These are phyloP conservation scores for Scolecobasidium constrictum DNA, from an alignment of 2,329 filamentous ascomycete species.

Conservation along the genomic window DNA sequence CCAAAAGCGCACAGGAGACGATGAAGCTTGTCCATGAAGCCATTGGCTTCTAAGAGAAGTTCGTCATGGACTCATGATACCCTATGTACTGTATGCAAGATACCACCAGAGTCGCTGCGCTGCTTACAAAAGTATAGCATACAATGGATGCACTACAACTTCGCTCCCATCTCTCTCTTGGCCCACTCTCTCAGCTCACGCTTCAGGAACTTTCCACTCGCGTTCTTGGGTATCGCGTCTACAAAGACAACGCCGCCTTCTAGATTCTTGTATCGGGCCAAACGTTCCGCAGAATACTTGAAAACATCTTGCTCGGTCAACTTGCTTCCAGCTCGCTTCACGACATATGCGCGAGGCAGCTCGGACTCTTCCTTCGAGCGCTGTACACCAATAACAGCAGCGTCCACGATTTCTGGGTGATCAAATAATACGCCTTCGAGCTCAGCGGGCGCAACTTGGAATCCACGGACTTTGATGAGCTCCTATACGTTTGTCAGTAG, in stretches of 20 bases:
- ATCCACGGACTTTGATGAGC: constrained; percentile 22
- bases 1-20: constrained; percentile 44
- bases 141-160: too few relatives aligned
- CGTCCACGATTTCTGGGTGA: constrained; percentile 19
- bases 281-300: constrained; percentile 53
- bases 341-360: constrained; percentile 21
- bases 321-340: not conserved
- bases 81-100: too few relatives aligned
- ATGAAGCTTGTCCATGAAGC: constrained; percentile 34
- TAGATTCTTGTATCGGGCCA: constrained; percentile 59
- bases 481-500: constrained; percentile 20
- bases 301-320: constrained; percentile 22
- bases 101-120: not conserved
- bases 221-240: constrained; percentile 59
- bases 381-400: constrained; percentile 21
- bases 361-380: constrained; percentile 18
- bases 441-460: too few relatives aligned
- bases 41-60: constrained; percentile 28
- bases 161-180: constrained; percentile 19
- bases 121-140: not conserved
- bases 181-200: constrained; percentile 44
- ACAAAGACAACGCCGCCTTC: constrained; percentile 55
- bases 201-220: constrained; percentile 63
- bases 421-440: constrained; percentile 20
- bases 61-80: too few relatives aligned